phyloP scores from a whole-genome alignment of 768 basidiomycete genomes.

The Trametes elegans region DNA sequence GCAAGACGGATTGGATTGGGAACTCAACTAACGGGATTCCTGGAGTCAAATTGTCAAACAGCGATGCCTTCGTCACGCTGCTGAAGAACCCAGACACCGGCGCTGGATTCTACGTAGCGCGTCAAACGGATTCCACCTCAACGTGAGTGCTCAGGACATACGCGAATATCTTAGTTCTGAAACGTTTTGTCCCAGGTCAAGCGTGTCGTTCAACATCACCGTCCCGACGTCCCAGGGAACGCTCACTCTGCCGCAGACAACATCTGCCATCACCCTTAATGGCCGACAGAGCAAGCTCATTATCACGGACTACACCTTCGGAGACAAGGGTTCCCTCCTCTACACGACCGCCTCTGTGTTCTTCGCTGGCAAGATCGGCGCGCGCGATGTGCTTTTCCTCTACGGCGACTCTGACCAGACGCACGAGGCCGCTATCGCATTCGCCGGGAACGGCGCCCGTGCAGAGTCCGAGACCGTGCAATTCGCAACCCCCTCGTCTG shows the following conservation, averaged over 20 bases:
- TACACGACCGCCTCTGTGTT: constrained; percentile 78
- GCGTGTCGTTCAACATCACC: constrained; percentile 57
- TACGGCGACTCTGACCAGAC: constrained; percentile 34
- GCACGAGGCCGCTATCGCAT: constrained; percentile 33
- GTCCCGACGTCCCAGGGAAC: constrained; percentile 52
- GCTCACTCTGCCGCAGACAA: constrained; percentile 56
- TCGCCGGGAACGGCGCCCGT: constrained; percentile 18
- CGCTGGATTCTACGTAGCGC: constrained; percentile 66
- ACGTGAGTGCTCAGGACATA: constrained; percentile 51
- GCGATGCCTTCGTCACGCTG: constrained; percentile 58
- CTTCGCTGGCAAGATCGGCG: constrained; percentile 52
- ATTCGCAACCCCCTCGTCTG: constrained; percentile 29
- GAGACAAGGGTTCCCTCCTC: constrained; percentile 46
- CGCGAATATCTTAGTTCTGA: neutral
- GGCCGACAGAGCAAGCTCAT: constrained; percentile 77
- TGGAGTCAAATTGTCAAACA: constrained; percentile 38
- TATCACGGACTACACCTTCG: constrained; percentile 71
- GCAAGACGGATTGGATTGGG: constrained; percentile 75
- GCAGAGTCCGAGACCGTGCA: constrained; percentile 18
- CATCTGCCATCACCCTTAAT: constrained; percentile 52
- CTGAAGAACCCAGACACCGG: constrained; percentile 67
- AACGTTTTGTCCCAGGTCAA: constrained; percentile 37
- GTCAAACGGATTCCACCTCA: constrained; percentile 67
- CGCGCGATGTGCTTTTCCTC: constrained; percentile 40
- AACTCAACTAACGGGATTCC: constrained; percentile 51